phyloP scores from a whole-genome alignment of 2,329 filamentous ascomycete genomes.

The Ophiostoma pallidulum region DNA sequence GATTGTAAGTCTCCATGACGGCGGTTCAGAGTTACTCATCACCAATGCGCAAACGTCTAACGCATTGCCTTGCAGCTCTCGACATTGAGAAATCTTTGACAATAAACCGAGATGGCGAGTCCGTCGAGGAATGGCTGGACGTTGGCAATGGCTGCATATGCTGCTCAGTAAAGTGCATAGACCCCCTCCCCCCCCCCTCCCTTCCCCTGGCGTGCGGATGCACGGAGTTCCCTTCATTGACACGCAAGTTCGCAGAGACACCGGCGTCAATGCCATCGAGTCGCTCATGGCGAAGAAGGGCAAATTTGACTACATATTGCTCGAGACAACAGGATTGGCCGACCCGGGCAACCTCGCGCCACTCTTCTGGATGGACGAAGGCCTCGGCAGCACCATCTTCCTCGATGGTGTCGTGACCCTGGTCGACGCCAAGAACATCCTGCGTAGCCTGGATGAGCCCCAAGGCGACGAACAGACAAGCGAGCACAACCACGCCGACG shows the following conservation, averaged over 20 bases:
- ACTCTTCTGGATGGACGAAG: slow-evolving; percentile 96
- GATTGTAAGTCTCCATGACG: slow-evolving; percentile 20
- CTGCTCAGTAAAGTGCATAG: slow-evolving; percentile 78
- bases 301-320: slow-evolving; percentile 91
- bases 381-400: slow-evolving; percentile 88
- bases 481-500: slow-evolving; percentile 37
- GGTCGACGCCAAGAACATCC: slow-evolving; percentile 88
- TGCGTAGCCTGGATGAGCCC: slow-evolving; percentile 70
- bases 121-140: slow-evolving; percentile 90
- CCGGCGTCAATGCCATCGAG: slow-evolving; percentile 89
- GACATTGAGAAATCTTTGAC: slow-evolving; percentile 96
- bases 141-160: slow-evolving; percentile 96
- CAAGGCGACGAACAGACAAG: slow-evolving; percentile 43
- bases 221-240: too few species aligned
- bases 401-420: slow-evolving; percentile 94
- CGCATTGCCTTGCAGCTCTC: slow-evolving; percentile 52
- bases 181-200: neutral
- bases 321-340: slow-evolving; percentile 91
- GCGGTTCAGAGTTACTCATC: slow-evolving; percentile 2
- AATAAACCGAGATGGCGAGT: slow-evolving; percentile 71
- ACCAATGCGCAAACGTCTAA: slow-evolving; percentile 7
- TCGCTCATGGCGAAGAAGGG: slow-evolving; percentile 90
- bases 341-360: slow-evolving; percentile 94
- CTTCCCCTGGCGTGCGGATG: too few species aligned
- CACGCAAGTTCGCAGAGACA: too few species aligned